These are phyloP conservation scores for Clitopilus hobsonii DNA, from an alignment of 768 basidiomycete genomes.

Conservation along the genomic window DNA sequence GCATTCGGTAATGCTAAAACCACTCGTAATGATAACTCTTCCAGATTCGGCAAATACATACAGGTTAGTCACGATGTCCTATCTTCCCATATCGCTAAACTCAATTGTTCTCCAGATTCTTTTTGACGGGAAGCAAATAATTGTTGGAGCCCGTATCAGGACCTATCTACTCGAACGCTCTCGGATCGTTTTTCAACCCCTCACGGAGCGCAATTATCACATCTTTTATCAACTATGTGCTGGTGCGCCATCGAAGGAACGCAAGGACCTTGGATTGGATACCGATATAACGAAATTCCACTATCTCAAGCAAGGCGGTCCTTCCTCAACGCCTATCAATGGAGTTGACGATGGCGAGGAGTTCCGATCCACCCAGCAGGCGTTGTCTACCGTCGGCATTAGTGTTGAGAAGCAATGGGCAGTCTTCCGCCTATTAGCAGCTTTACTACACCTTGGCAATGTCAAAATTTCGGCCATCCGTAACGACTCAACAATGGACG, in stretches of 20 bases:
- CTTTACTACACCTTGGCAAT: slow-evolving; percentile 96
- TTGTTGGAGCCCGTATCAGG: slow-evolving; percentile 97
- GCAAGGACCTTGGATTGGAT: slow-evolving; percentile 91
- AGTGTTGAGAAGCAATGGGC: slow-evolving; percentile 98
- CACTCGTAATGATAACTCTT: slow-evolving; percentile 98
- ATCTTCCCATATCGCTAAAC: slow-evolving; percentile 2
- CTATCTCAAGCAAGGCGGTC: slow-evolving; percentile 91
- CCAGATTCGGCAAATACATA: slow-evolving; percentile 98
- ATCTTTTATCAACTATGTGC: slow-evolving; percentile 99
- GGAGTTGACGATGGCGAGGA: slow-evolving; percentile 98
- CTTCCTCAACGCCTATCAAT: slow-evolving; percentile 76
- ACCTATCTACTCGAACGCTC: slow-evolving; percentile 98
- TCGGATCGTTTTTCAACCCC: slow-evolving; percentile 94
- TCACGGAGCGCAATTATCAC: slow-evolving; percentile 97
- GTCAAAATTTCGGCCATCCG: slow-evolving; percentile 83
- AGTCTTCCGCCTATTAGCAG: slow-evolving; percentile 90
- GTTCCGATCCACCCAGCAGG: slow-evolving; percentile 89
- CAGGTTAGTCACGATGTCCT: slow-evolving; percentile 54
- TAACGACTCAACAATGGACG: slow-evolving; percentile 80
- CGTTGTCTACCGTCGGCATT: slow-evolving; percentile 95
- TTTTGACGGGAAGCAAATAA: slow-evolving; percentile 93
- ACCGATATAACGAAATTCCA: slow-evolving; percentile 82
- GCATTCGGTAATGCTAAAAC: slow-evolving; percentile 99
- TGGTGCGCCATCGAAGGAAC: slow-evolving; percentile 91
- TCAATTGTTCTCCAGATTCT: slow-evolving; percentile 73